These are phyloP conservation scores for Punica granatum DNA, from an alignment of 345 rosid genomes.

Conservation along the genomic window DNA sequence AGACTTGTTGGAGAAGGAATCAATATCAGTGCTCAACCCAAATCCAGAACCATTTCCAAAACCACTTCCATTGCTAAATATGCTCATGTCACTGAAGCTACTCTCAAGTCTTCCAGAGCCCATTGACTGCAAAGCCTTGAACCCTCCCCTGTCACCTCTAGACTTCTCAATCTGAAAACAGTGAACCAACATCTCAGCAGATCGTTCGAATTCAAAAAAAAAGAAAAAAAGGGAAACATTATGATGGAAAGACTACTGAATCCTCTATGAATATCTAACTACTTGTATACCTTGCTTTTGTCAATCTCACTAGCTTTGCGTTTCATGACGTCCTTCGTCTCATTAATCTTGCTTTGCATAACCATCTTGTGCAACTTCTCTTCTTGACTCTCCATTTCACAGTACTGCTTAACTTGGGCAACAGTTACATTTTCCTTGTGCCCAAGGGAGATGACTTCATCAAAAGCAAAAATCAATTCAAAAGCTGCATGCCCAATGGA, in stretches of 20 bases:
- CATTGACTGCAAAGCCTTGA: slow-evolving; percentile 66
- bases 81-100: slow-evolving; percentile 72
- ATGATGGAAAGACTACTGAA: not conserved
- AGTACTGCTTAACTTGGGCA: slow-evolving; percentile 93
- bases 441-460: slow-evolving; percentile 98
- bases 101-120: slow-evolving; percentile 91
- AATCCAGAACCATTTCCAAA: slow-evolving; percentile 82
- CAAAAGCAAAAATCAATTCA: slow-evolving; percentile 93
- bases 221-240: not conserved
- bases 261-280: not conserved
- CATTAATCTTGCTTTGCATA: slow-evolving; percentile 97
- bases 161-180: slow-evolving; percentile 75
- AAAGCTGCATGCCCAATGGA: slow-evolving; percentile 76
- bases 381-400: slow-evolving; percentile 99
- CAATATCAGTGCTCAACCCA: slow-evolving; percentile 63
- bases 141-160: slow-evolving; percentile 84
- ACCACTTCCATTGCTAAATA: slow-evolving; percentile 69
- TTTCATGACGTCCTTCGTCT: slow-evolving; percentile 96
- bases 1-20: slow-evolving; percentile 62
- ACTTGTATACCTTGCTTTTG: slow-evolving; percentile 76
- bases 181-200: not conserved
- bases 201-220: not conserved
- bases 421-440: slow-evolving; percentile 98
- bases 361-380: slow-evolving; percentile 97
- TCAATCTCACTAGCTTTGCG: slow-evolving; percentile 98